Conservation (phyloP, 805 yeast species). For the Saccharomycopsis guyanensis region DNA sequence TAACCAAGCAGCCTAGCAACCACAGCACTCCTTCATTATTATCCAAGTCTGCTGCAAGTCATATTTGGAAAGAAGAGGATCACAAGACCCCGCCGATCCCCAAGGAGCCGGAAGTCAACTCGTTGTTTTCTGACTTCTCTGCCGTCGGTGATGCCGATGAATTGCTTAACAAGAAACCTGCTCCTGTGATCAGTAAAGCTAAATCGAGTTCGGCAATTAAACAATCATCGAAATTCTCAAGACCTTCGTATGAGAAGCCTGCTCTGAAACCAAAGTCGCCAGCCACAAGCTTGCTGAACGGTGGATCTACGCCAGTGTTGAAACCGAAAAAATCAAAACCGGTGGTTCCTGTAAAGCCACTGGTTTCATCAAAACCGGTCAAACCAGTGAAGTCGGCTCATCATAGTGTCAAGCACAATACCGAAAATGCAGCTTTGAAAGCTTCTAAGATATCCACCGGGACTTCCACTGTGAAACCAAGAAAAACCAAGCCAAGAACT, state of each 20-base stretch:
- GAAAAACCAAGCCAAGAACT: background rate
- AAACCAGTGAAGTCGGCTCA: background rate
- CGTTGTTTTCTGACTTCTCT: constrained; percentile 18
- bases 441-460: background rate
- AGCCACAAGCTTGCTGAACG: no score
- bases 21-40: constrained; percentile 21
- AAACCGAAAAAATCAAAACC: background rate
- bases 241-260: background rate
- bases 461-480: background rate
- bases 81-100: background rate
- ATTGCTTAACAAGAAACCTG: no score
- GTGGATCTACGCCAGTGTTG: background rate
- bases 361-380: background rate
- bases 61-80: constrained; percentile 20
- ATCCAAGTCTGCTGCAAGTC: constrained; percentile 27
- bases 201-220: background rate
- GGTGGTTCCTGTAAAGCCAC: background rate
- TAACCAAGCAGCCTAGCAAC: constrained; percentile 16
- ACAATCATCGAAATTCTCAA: background rate
- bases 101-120: constrained; percentile 1
- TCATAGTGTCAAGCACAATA: background rate
- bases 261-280: background rate
- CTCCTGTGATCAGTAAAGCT: no score
- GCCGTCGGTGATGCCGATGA: constrained; percentile 2
- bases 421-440: background rate